Evolutionary conservation across 1,284 basidiomycete species (phyloP).

Genomic region (Ustilago esculenta): DNA sequence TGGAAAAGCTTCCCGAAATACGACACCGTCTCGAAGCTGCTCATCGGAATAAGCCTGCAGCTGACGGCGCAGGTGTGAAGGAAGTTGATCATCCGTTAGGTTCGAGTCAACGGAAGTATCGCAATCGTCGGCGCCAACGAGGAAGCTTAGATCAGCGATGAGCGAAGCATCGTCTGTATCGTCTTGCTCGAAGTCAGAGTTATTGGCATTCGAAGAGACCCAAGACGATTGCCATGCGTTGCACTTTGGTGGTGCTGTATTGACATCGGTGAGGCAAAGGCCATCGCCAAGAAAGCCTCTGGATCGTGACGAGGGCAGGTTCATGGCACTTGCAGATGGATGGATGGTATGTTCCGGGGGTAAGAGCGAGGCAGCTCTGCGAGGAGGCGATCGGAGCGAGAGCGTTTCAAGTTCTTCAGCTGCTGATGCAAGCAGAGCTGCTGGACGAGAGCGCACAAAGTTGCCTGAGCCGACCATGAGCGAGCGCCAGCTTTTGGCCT

Average conservation of each 20-base stretch:
- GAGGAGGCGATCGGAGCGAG: conserved; percentile 23
- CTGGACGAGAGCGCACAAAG: conserved; percentile 32
- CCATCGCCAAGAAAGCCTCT: conserved; percentile 43
- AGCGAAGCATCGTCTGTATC: conserved; percentile 27
- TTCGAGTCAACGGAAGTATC: conserved; percentile 51
- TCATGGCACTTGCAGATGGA: background rate
- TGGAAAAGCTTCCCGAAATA: conserved; percentile 17
- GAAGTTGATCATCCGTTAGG: conserved; percentile 46
- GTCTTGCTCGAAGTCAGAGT: background rate
- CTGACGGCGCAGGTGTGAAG: conserved; percentile 35
- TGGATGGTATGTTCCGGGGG: conserved; percentile 2
- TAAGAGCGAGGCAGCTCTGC: conserved; percentile 20
- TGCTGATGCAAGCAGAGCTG: conserved; percentile 19
- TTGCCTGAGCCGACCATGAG: conserved; percentile 52
- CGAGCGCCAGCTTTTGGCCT: conserved; percentile 60
- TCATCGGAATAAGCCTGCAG: conserved; percentile 33
- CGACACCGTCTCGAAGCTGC: conserved; percentile 38
- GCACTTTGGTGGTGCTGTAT: conserved; percentile 2
- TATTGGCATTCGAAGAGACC: background rate
- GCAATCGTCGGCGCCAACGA: conserved; percentile 49
- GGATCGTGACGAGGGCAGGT: conserved; percentile 22
- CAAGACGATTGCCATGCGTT: conserved; percentile 2
- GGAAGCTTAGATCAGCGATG: conserved; percentile 50
- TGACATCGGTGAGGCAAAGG: conserved; percentile 47
- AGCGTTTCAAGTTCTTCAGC: conserved; percentile 21